Base-by-base conservation (phyloP, 2,329 filamentous ascomycete genomes). In the Aspergillus fumigatiaffinis region DNA sequence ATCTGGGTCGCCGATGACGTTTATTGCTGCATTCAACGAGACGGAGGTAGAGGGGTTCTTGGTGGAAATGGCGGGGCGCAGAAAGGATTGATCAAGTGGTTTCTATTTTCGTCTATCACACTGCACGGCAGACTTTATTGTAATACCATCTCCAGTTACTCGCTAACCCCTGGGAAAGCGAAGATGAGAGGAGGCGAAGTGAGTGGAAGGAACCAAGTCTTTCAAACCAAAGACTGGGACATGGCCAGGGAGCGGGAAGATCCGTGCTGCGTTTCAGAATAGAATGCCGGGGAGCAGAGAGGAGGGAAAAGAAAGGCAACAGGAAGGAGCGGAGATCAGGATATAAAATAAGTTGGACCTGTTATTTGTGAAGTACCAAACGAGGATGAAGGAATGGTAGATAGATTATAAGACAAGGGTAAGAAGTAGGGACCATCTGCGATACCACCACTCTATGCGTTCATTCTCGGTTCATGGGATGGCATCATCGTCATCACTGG, bases 221-320 rank as follows among this genome's bases (percentile, higher is more conserved):
- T 23, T 23, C 41, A 46, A 55, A 57, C 58, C 50, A n/a, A 52
- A 53, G 38, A 59, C 51, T 56, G 53, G 56, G 46, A 52, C 53
- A 60, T 66, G 51, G 51, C 55, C 53, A 53, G 60, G 60, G 50
- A 63, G 61, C 63, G 53, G 61, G 63, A 58, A 61, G 68, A 72
- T 68, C 67, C 65, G 68, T 71, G 69, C 66, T 68, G 60, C 57
- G 70, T 73, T 71, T 73, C 70, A 73, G 66, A 60, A 58, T 52
- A 35, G 51, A 59, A 53, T 28, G 54, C 52, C 52, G 51, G 25
- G 50, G 17, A 23, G 42, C 52, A 55, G 29, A 44, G 50, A 54
- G 42, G 48, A 61, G 54, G 42, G 52, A 23, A 55, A 52, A 32
- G 17, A 61, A 53, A 6, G 32, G 50, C 50, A 46, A 50, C 52